Evolutionary conservation across 1,284 basidiomycete species (phyloP), one percentile per base, ranked within the genome.

Genomic region (Pseudozyma flocculosa): DNA sequence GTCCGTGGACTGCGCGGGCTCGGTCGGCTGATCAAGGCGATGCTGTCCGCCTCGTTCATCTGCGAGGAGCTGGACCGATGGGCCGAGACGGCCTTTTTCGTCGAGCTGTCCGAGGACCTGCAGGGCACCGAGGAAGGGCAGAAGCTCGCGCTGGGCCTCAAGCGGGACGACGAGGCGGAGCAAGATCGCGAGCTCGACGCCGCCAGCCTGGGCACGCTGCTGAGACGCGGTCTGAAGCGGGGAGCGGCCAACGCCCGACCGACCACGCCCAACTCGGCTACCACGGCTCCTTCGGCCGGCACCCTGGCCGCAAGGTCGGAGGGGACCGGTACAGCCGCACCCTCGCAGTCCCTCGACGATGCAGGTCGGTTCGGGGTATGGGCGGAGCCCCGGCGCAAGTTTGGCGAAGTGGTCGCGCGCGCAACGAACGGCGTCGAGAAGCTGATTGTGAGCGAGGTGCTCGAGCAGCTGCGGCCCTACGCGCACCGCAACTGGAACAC

Each of bases 1-100:
- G 75, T 77, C 38, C 58, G 60, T 15, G 75, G 75, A 1, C 46
- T 72, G 15, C 58, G 72, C n/a, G 75, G 75, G 0, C 43, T 74
- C 10, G 64, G 63, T 2, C 43, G 73, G 0, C 52, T 77, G 4
- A 57, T 73, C 42, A 77, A 77, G 43, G 74, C 74, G 2, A 34
- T 66, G 15, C 53, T 76, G 4, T 66, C 63, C 2, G 67, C 73
- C 0, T 43, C 55, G 34, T 68, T 61, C 48, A 52, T 76, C 18
- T 45, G 46, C 9, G 52, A 30, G 8, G 65, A 73, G 52, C 51
- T 78, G 17, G 61, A 67, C 38, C 38, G 61, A 17, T 73, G 70
- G 64, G 52, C 50, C 7, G 71, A 73, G 9, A 51, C 54, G 10
- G 50, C 52, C 13, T 64, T 61, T n/a, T 75, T 71, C 40, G 50